Base-by-base conservation (phyloP, 1,139 yeast genomes). In the Sugiyamaella xylanicola region DNA sequence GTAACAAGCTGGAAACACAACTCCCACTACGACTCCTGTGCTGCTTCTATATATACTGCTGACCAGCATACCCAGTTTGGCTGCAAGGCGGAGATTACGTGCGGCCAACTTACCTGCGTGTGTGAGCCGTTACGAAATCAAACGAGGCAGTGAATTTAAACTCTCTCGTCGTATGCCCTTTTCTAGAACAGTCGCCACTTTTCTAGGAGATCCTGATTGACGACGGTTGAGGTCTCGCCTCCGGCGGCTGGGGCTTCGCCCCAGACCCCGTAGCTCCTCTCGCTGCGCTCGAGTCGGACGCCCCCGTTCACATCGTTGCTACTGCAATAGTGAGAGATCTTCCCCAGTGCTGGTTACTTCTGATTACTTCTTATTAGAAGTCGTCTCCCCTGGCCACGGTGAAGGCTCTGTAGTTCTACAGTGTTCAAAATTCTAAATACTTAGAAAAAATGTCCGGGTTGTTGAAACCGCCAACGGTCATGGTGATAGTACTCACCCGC, bases 91-190 rank as follows among this genome's bases (percentile, higher is more conserved):
- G 37, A 32, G 37, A 32, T 32, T 32, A 32, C 13, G 37, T 32
- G 37, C 37, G 37, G 37, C 37, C 5, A 4, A 4, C 13, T 32
- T 32, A n/a, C 37, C 37, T 11, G 37, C 37, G 8, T 32, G 13
- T 32, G 13, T 4, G 37, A 32, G 37, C 37, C 37, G 37, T 32
- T 32, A 32, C 37, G 37, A 32, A 7, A 8, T 13, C 15, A 13
- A 32, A 32, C 37, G 37, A 32, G 37, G 37, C 37, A 32, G 37
- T 32, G 37, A 32, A 8, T n/a, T 32, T 32, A 32, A 32, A 25
- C 32, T 25, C 32, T 25, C 32, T 11, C 32, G 11, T 25, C 32
- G 32, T 11, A 25, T 25, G 9, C 32, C 32, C n/a, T n/a, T n/a
- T n/a, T n/a, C n/a, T n/a, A n/a, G n/a, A n/a, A n/a, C n/a, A n/a